Percentiles rank a stretch among this genome's conserved stretches.
Conservation (phyloP, 441 rosid genomes). For the Pelargonium cotyledonis region DNA sequence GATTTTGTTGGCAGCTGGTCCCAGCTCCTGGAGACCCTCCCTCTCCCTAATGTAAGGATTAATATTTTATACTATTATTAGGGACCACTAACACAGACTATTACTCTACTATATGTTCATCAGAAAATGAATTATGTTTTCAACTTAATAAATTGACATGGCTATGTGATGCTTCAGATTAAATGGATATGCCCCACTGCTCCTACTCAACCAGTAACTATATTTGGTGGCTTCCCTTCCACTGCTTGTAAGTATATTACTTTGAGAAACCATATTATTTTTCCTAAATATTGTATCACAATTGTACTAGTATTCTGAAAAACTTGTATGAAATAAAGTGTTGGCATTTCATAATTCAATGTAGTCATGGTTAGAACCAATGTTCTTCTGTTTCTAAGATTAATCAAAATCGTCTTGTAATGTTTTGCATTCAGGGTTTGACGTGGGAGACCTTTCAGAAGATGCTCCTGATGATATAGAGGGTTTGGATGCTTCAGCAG, state of each 20-base stretch:
- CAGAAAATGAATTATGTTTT: background rate
- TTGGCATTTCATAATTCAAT: too few relatives aligned
- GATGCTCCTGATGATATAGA: slow-evolving; percentile 72
- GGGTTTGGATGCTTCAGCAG: slow-evolving; percentile 87
- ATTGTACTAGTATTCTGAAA: slow-evolving; percentile 10
- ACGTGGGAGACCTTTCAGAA: slow-evolving; percentile 73
- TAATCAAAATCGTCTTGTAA: background rate
- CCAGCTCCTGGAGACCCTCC: slow-evolving; percentile 78
- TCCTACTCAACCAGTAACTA: slow-evolving; percentile 68
- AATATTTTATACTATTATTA: background rate
- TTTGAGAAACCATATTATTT: background rate
- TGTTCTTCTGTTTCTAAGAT: background rate
- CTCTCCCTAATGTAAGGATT: slow-evolving; percentile 80
- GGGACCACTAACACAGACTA: background rate
- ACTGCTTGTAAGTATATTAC: slow-evolving; percentile 63
- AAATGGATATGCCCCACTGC: slow-evolving; percentile 99
- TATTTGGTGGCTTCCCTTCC: slow-evolving; percentile 84
- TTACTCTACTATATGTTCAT: background rate
- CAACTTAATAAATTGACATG: background rate
- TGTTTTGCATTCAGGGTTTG: slow-evolving; percentile 62
- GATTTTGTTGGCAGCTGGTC: slow-evolving; percentile 57
- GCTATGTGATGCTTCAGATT: slow-evolving; percentile 40
- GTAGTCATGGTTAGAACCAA: background rate
- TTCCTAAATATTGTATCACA: background rate
- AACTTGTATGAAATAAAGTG: slow-evolving; percentile 8